Evolutionary conservation across 495 filamentous ascomycete species (phyloP).

Genomic region (Xylaria nigripes): DNA sequence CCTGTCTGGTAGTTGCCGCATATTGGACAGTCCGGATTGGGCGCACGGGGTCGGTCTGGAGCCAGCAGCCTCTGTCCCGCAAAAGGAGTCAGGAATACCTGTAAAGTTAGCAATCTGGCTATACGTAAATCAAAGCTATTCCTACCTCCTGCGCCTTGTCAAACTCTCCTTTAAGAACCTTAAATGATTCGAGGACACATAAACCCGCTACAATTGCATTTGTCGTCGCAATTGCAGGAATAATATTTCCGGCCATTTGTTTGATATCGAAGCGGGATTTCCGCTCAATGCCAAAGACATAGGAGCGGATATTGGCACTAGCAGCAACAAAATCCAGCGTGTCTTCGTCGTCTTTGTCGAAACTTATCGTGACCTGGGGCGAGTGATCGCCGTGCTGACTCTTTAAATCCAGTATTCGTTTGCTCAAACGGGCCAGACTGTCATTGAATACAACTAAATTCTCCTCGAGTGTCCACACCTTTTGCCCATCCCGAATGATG

Average conservation of each 20-base stretch:
- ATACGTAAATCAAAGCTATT: constrained; percentile 30
- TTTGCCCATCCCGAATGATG: constrained; percentile 61
- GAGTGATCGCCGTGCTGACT: constrained; percentile 38
- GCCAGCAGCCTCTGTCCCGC: constrained; percentile 65
- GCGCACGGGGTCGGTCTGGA: constrained; percentile 61
- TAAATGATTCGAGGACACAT: constrained; percentile 89
- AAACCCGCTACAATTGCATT: constrained; percentile 94
- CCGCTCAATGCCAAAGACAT: constrained; percentile 74
- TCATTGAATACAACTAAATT: constrained; percentile 82
- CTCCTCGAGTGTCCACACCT: constrained; percentile 70
- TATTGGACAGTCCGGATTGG: constrained; percentile 71
- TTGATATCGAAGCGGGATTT: constrained; percentile 96
- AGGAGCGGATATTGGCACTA: constrained; percentile 78
- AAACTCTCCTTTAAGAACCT: constrained; percentile 71
- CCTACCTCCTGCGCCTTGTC: constrained; percentile 47
- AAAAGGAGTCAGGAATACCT: constrained; percentile 80
- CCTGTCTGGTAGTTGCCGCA: constrained; percentile 66
- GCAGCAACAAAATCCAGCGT: constrained; percentile 92
- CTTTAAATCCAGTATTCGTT: constrained; percentile 56
- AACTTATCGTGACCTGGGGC: constrained; percentile 59
- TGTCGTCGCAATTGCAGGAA: constrained; percentile 95
- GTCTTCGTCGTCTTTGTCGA: constrained; percentile 96
- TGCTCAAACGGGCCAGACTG: constrained; percentile 68
- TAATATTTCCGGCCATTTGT: constrained; percentile 99
- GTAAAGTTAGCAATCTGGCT: not conserved